phyloP scores from a whole-genome alignment of 805 yeast genomes.

The Debaryomyces hansenii region DNA sequence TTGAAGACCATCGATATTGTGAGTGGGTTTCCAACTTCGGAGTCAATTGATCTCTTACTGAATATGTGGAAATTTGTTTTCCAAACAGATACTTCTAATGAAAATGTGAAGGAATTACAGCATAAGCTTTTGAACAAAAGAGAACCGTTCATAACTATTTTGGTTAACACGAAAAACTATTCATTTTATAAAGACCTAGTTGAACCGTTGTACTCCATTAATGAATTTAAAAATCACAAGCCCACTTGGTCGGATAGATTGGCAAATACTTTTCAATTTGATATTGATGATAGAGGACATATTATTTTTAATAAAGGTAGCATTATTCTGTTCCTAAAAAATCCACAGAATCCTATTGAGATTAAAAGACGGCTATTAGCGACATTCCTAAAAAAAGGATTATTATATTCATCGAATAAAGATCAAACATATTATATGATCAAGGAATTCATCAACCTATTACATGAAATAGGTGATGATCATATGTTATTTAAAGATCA shows the following conservation, averaged over 20 bases:
- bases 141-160: slow-evolving; percentile 22
- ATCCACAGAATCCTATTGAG: slow-evolving; percentile 8
- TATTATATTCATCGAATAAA: slow-evolving; percentile 12
- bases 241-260: slow-evolving; percentile 23
- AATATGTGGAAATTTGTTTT: slow-evolving; percentile 26
- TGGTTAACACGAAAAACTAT: slow-evolving; percentile 27
- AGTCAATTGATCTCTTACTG: slow-evolving; percentile 17
- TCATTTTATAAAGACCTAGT: slow-evolving; percentile 18
- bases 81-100: slow-evolving; percentile 1
- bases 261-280: slow-evolving; percentile 23
- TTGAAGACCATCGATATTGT: slow-evolving; percentile 22
- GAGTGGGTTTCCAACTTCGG: slow-evolving; percentile 15
- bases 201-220: slow-evolving; percentile 14
- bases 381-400: slow-evolving; percentile 15
- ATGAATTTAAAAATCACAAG: slow-evolving; percentile 1
- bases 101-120: slow-evolving; percentile 13
- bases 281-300: slow-evolving; percentile 7
- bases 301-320: slow-evolving; percentile 10
- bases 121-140: slow-evolving; percentile 15
- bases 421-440: slow-evolving; percentile 13
- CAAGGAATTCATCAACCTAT: slow-evolving; percentile 15
- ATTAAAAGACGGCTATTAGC: slow-evolving; percentile 21
- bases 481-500: slow-evolving; percentile 16
- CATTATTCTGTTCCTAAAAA: slow-evolving; percentile 15
- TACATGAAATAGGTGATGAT: slow-evolving; percentile 16